phyloP scores from a whole-genome alignment of 73 alveolate genomes.

The Breviolum minutum region DNA sequence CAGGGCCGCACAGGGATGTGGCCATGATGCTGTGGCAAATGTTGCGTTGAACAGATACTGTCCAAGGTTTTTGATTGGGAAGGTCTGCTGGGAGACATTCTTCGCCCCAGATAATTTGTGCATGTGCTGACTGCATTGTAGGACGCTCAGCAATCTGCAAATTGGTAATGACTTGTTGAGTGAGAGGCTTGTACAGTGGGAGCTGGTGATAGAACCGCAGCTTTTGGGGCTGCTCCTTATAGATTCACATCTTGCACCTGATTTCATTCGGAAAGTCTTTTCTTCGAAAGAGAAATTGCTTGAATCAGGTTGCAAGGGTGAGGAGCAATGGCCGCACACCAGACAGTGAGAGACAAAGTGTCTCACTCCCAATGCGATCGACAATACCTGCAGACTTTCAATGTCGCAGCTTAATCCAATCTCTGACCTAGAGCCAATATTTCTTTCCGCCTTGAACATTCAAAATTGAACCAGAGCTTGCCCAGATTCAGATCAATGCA shows the following conservation, averaged over 20 bases:
- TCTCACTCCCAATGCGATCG: conserved; percentile 24
- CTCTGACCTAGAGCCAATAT: too few species aligned
- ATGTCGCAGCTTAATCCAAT: not conserved
- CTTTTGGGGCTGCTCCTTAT: conserved; percentile 51
- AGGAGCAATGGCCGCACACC: conserved; percentile 60
- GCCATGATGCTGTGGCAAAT: conserved; percentile 32
- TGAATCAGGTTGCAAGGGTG: not conserved
- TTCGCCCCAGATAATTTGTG: not conserved
- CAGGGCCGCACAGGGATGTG: conserved; percentile 48
- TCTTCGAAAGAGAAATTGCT: too few species aligned
- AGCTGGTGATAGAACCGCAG: not conserved
- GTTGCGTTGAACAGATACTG: not conserved
- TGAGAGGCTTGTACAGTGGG: conserved; percentile 50
- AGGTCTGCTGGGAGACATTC: not conserved
- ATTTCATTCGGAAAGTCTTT: too few species aligned
- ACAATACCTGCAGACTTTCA: not conserved
- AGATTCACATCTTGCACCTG: not conserved
- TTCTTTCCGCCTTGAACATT: too few species aligned
- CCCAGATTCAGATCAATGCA: too few species aligned
- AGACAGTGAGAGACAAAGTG: conserved; percentile 23
- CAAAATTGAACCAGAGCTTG: too few species aligned
- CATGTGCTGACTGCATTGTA: conserved; percentile 13
- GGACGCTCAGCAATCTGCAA: conserved; percentile 31
- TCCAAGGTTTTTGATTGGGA: not conserved
- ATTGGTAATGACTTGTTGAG: conserved; percentile 22